phyloP scores from a whole-genome alignment of 306 rosid genomes.

The Lathyrus aphaca region DNA sequence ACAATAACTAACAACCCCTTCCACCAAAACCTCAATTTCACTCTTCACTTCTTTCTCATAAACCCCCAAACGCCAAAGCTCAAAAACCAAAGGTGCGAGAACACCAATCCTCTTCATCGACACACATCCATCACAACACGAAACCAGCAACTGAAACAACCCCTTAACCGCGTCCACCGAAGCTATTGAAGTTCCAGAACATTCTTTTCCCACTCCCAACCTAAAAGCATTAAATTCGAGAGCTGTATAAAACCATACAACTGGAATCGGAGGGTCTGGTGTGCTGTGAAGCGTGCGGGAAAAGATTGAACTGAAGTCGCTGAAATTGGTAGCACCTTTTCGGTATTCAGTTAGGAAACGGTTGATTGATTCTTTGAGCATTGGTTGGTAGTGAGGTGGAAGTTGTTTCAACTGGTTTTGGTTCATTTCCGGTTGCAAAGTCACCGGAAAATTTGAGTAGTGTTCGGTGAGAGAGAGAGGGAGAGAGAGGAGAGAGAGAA shows the following conservation, averaged over 20 bases:
- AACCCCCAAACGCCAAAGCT: conserved; percentile 38
- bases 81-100: conserved; percentile 62
- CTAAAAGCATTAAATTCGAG: conserved; percentile 48
- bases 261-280: conserved; percentile 56
- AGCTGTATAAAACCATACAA: conserved; percentile 73
- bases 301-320: conserved; percentile 56
- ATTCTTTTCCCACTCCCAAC: conserved; percentile 29
- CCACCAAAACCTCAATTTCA: conserved; percentile 53
- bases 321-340: conserved; percentile 57
- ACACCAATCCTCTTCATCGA: conserved; percentile 52
- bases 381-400: conserved; percentile 38
- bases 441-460: too few species aligned
- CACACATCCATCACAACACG: conserved; percentile 48
- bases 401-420: neutral
- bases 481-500: neutral
- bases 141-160: conserved; percentile 56
- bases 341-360: conserved; percentile 59
- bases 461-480: too few species aligned
- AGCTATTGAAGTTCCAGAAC: conserved; percentile 14
- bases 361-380: conserved; percentile 64
- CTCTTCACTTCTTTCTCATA: conserved; percentile 27
- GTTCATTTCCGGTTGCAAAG: conserved; percentile 30
- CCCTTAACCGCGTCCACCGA: conserved; percentile 39
- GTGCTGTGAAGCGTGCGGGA: conserved; percentile 49
- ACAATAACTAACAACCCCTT: conserved; percentile 57